Percentiles rank a stretch among this genome's conserved stretches.
phyloP scores from a whole-genome alignment of 371 early-diverging fungal species.

The Apophysomyces elegans region DNA sequence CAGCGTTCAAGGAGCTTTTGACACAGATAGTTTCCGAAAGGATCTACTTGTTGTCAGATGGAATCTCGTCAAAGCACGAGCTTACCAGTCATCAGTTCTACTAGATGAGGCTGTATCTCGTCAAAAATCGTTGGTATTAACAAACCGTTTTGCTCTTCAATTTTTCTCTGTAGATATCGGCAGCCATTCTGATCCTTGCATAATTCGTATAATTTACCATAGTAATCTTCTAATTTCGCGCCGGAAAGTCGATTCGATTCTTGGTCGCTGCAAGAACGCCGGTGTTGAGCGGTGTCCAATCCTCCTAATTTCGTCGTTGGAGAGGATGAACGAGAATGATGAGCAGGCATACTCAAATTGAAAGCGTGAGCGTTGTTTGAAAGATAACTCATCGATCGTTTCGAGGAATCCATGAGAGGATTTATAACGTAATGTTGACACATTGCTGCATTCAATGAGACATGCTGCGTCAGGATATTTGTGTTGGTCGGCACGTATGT shows the following conservation, averaged over 20 bases:
- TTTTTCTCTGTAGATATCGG: conserved; percentile 82
- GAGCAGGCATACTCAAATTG: conserved; percentile 21
- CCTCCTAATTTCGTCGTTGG: background rate
- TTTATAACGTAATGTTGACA: background rate
- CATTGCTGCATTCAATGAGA: background rate
- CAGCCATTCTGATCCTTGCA: conserved; percentile 94
- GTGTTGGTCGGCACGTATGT: background rate
- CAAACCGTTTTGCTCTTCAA: conserved; percentile 76
- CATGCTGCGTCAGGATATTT: background rate
- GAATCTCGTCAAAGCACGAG: background rate
- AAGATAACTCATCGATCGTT: conserved; percentile 14
- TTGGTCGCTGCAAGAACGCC: conserved; percentile 19
- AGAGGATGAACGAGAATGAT: conserved; percentile 11
- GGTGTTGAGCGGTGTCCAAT: background rate
- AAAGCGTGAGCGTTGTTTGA: conserved; percentile 25
- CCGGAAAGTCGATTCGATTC: conserved; percentile 68
- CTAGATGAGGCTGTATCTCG: conserved; percentile 77
- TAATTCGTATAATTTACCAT: conserved; percentile 73
- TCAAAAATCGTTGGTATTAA: conserved; percentile 68
- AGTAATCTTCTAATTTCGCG: conserved; percentile 67
- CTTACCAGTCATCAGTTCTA: conserved; percentile 80
- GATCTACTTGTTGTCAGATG: conserved; percentile 51
- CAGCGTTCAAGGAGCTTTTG: conserved; percentile 87
- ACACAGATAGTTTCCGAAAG: conserved; percentile 93
- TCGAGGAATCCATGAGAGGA: background rate